Base-by-base conservation (phyloP, 73 alveolate species). In the Symbiodinium natans region DNA sequence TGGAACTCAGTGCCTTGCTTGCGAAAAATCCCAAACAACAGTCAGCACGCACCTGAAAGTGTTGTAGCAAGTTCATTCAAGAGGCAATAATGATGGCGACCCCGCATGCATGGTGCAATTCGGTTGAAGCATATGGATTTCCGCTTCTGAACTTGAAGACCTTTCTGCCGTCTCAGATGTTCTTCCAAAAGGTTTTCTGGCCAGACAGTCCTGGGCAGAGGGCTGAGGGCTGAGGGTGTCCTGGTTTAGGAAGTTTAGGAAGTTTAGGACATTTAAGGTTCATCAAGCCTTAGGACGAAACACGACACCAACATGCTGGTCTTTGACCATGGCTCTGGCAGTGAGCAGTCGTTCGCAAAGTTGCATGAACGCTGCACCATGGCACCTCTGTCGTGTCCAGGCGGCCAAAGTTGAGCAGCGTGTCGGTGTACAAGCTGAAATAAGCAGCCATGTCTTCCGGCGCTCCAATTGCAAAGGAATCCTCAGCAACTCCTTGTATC, bases 51-150 rank as follows among this genome's bases (percentile, higher is more conserved):
- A n/a, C n/a, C n/a, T n/a, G n/a, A 46, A 46, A 46, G 59, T 46
- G 59, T 13, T 9, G 13, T 6, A 6, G 59, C 59, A 13, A 46
- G 59, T 46, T 6, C 59, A 63, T 25, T 11, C 80, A 8, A 63
- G 95, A 21, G 29, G 73, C 95, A 89, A 75, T 89, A 89, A 59
- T 89, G 95, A 29, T 68, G 74, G 31, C 95, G 86, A 42, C 34
- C 86, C 46, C 68, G 86, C 95, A 89, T 89, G 86, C 95, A 89
- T 83, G 95, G 95, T 8, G 95, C 86, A 38, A 89, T 33, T 21
- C 95, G 95, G 25, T 89, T 83, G 73, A 89, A 89, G 95, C 95
- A 89, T 19, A 89, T 89, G 75, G 40, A n/a, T n/a, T 89, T 63
- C 43, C 95, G 95, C 95, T 89, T 89, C 39, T 89, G 95, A n/a